phyloP scores from a whole-genome alignment of 441 rosid species.

The Geranium incanum region DNA sequence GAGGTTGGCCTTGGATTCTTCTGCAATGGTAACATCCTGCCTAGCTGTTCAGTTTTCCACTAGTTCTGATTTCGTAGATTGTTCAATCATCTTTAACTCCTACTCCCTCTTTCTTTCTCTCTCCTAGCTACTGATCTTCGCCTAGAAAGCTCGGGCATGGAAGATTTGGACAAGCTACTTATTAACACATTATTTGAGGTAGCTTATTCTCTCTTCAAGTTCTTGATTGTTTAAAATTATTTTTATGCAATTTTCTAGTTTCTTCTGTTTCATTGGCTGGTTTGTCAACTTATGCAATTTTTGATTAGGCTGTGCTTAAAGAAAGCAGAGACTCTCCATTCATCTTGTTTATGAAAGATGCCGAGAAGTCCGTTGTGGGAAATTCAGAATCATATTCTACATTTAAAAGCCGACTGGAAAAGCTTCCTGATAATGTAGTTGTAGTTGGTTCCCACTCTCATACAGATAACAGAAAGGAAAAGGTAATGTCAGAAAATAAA shows the following conservation, averaged over 20 bases:
- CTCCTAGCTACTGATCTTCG: conserved; percentile 67
- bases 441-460: conserved; percentile 82
- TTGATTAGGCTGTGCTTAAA: conserved; percentile 53
- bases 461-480: conserved; percentile 89
- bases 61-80: not conserved
- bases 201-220: conserved; percentile 14
- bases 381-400: conserved; percentile 62
- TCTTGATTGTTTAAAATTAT: not conserved
- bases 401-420: conserved; percentile 70
- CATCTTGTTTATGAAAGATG: conserved; percentile 79
- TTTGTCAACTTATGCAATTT: not conserved
- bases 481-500: conserved; percentile 35
- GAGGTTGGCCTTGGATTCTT: conserved; percentile 90
- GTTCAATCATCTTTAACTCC: not conserved
- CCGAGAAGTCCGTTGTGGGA: conserved; percentile 77
- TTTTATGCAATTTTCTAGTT: conserved; percentile 13
- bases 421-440: conserved; percentile 62
- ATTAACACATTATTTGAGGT: conserved; percentile 89
- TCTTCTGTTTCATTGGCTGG: not conserved
- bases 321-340: conserved; percentile 69
- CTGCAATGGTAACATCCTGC: conserved; percentile 55
- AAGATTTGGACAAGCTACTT: conserved; percentile 74
- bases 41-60: conserved; percentile 6
- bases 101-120: conserved; percentile 8
- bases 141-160: conserved; percentile 69